These are phyloP conservation scores for Penicillium sp. DNA, from an alignment of 2,329 filamentous ascomycete species.

Conservation along the genomic window DNA sequence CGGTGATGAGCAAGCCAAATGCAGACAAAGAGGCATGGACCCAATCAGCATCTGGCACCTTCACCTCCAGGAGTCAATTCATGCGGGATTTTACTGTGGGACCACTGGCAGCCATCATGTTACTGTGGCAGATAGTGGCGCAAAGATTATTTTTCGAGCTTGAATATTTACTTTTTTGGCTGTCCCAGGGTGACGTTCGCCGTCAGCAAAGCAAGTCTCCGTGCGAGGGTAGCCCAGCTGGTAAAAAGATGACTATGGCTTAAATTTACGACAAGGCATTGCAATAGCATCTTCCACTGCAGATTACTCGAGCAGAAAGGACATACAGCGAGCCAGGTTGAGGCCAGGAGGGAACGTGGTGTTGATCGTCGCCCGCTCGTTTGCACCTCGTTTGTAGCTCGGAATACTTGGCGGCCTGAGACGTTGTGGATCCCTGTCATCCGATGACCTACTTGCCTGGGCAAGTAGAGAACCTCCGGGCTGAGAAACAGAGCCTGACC, in stretches of 20 bases:
- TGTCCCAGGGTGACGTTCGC: neutral
- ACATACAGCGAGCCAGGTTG: neutral
- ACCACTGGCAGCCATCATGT: neutral
- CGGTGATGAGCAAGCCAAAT: neutral
- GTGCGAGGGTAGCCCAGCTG: neutral
- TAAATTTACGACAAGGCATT: neutral
- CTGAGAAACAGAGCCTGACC: neutral
- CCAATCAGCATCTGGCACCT: constrained; percentile 9
- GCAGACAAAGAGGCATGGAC: constrained; percentile 9
- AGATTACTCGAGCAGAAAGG: neutral
- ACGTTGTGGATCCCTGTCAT: constrained; percentile 3
- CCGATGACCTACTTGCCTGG: constrained; percentile 2
- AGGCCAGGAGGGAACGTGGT: neutral
- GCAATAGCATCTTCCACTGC: too few relatives aligned
- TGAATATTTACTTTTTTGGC: neutral
- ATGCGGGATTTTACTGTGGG: constrained; percentile 10
- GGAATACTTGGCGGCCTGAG: neutral
- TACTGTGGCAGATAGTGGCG: neutral
- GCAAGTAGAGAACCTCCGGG: neutral
- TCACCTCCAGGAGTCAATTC: neutral
- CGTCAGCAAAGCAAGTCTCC: neutral
- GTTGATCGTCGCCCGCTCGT: neutral
- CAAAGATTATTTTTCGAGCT: neutral
- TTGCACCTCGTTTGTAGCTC: neutral
- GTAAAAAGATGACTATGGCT: neutral